phyloP scores from a whole-genome alignment of 75 land plant genomes.

The Cryptomeria japonica region DNA sequence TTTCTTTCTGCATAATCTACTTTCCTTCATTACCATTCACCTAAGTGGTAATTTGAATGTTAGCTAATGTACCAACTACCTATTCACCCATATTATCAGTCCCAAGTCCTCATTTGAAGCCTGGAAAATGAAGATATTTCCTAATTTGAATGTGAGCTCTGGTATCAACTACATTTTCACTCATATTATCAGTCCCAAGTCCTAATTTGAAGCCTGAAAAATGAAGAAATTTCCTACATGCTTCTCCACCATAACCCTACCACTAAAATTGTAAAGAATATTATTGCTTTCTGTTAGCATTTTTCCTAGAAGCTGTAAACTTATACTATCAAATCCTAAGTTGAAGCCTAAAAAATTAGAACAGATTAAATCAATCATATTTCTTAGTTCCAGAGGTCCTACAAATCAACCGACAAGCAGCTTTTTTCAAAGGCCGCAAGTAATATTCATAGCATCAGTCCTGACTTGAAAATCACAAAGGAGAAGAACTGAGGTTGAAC shows the following conservation, averaged over 20 bases:
- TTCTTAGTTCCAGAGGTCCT: neutral
- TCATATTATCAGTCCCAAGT: neutral
- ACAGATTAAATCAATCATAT: neutral
- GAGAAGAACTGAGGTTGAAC: neutral
- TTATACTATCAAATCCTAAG: neutral
- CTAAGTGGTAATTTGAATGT: neutral
- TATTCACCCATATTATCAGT: neutral
- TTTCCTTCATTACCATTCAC: neutral
- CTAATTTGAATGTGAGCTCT: neutral
- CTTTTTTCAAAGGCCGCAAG: no score
- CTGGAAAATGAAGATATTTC: no score
- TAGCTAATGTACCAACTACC: neutral
- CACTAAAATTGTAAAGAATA: neutral
- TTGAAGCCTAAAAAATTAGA: neutral
- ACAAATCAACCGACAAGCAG: no score
- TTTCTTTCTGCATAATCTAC: neutral
- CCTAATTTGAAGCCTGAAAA: no score
- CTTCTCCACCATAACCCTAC: neutral
- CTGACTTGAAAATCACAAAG: neutral
- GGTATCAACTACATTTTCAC: neutral
- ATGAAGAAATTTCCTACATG: neutral
- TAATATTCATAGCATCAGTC: neutral
- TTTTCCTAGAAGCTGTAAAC: neutral
- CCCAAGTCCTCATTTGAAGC: no score
- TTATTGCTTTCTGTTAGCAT: neutral